Evolutionary conservation across 2,329 filamentous ascomycete genomes (phyloP), one percentile per base, ranked within the genome.

Genomic region (Nectriaceae sp.): DNA sequence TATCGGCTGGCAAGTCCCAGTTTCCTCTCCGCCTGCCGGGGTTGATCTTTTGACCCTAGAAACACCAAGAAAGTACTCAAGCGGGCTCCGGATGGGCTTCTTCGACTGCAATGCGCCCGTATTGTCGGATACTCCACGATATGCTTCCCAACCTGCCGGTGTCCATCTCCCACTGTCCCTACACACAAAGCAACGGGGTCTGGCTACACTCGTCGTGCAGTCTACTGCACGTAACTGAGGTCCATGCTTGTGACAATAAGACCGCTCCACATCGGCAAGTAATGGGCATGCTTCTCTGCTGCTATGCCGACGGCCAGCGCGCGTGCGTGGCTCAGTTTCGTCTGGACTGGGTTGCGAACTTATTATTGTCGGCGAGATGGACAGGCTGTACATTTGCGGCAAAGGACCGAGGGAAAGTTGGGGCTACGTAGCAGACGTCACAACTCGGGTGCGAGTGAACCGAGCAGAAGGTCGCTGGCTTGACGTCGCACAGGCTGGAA

Each of bases 211-310:
- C 46, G 13, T 45, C 40, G 21, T 53, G 47, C 40, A 38, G 29
- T 8, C 49, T 53, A 47, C 5, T n/a, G 21, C 11, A 16, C 13
- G 31, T 53, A 20, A 24, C 19, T 5, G 33, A 49, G 35, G 37
- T 46, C 13, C 35, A 45, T 40, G 18, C 21, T 46, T 53, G 46
- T 24, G 18, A 44, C 13, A 39, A 47, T 13, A 44, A 1, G 10
- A 37, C 50, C 3, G 19, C 18, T 21, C 13, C 20, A 10, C 24
- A 52, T 41, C 42, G n/a, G 16, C 46, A 38, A 5, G 19, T 48
- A 15, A 43, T 43, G 6, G 49, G 45, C 33, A 52, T 52, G 42
- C 49, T 52, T 18, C 20, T 52, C 33, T 18, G 19, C 29, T 52
- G n/a, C n/a, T n/a, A 52, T 18, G 10, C 42, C 4, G 46, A 52